phyloP scores from a whole-genome alignment of 371 early-diverging fungal genomes.

The Capillidium heterosporum region DNA sequence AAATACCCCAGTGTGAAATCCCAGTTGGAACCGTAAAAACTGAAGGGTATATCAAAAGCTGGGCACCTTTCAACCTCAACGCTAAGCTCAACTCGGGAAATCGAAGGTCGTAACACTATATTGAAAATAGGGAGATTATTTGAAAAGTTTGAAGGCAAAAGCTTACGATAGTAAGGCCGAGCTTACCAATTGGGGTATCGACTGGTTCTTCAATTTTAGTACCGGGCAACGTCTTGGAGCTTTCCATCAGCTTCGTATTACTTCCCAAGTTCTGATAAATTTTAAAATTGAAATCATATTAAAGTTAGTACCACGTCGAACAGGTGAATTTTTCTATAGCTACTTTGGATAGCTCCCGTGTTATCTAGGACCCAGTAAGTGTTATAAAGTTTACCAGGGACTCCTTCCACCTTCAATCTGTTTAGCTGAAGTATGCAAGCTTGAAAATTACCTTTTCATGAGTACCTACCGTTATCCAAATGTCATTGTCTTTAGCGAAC shows the following conservation, averaged over 20 bases:
- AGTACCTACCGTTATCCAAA: constrained; percentile 63
- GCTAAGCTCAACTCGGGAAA: constrained; percentile 49
- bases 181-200: constrained; percentile 41
- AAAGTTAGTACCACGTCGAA: constrained; percentile 36
- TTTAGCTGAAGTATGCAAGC: neutral
- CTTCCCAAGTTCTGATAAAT: constrained; percentile 19
- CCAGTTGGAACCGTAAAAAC: constrained; percentile 75
- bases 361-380: constrained; percentile 45
- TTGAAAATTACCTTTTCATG: constrained; percentile 33
- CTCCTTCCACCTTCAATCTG: neutral
- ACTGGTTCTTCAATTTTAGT: constrained; percentile 25
- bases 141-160: neutral
- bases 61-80: constrained; percentile 39
- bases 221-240: constrained; percentile 33
- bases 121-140: neutral
- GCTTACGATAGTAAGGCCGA: constrained; percentile 33
- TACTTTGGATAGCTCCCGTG: constrained; percentile 27
- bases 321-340: constrained; percentile 63
- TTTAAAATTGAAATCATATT: neutral
- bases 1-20: constrained; percentile 62
- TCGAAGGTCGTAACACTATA: constrained; percentile 60
- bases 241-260: constrained; percentile 47
- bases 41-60: constrained; percentile 63
- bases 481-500: constrained; percentile 26
- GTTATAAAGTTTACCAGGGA: constrained; percentile 29